phyloP scores from a whole-genome alignment of 2,329 filamentous ascomycete genomes.

The Thyridium curvatum region DNA sequence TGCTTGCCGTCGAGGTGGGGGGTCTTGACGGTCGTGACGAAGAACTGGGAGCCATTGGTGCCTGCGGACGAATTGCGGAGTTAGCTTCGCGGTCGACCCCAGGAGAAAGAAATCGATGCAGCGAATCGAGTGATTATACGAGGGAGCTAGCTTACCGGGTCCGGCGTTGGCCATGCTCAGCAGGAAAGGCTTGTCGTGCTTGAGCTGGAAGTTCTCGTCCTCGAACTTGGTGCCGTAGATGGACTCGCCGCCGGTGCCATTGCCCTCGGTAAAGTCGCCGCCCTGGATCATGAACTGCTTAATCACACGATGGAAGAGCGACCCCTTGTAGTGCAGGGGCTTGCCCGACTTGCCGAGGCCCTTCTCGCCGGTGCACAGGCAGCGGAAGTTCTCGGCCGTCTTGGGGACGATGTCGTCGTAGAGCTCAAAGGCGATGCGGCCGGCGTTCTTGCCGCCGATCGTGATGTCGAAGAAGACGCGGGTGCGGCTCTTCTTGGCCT shows the following conservation, averaged over 20 bases:
- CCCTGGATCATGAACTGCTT: conserved; percentile 99
- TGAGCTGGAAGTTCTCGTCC: conserved; percentile 89
- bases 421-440: conserved; percentile 83
- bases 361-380: conserved; percentile 92
- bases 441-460: conserved; percentile 66
- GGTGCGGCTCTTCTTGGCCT: conserved; percentile 51
- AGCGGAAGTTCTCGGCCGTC: conserved; percentile 94
- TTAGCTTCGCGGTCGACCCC: too few species aligned
- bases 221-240: conserved; percentile 98
- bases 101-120: background rate
- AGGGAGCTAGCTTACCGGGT: conserved; percentile 52
- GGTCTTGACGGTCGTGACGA: conserved; percentile 92
- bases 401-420: conserved; percentile 75
- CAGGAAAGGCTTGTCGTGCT: conserved; percentile 90
- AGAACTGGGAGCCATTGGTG: conserved; percentile 98
- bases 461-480: conserved; percentile 90
- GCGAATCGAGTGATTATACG: background rate
- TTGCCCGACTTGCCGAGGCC: conserved; percentile 75
- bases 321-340: conserved; percentile 88
- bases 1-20: conserved; percentile 92
- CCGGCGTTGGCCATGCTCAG: conserved; percentile 98
- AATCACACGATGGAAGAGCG: conserved; percentile 91
- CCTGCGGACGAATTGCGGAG: conserved; percentile 33
- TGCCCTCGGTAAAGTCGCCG: conserved; percentile 91
- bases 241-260: conserved; percentile 92